phyloP scores from a whole-genome alignment of 2,329 filamentous ascomycete species.

The Ophiostoma novo-ulmi region DNA sequence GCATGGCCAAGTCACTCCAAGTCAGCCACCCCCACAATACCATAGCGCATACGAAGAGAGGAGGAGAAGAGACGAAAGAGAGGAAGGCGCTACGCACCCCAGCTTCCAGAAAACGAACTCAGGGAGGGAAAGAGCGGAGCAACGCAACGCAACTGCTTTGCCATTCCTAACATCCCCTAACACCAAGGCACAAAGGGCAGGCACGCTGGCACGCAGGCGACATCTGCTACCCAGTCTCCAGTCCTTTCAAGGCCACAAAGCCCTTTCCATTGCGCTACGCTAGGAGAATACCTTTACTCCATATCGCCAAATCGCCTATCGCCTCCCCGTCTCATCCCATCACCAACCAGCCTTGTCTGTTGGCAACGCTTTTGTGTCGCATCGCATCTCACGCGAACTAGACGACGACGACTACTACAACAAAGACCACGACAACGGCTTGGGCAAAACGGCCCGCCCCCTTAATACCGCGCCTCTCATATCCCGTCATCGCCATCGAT shows the following conservation, averaged over 20 bases:
- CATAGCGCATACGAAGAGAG: too few relatives aligned
- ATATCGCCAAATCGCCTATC: not conserved
- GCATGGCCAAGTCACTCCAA: not conserved
- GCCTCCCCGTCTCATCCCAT: not conserved
- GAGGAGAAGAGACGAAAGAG: not conserved
- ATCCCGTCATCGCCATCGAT: not conserved
- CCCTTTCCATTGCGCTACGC: not conserved
- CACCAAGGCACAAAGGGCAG: slow-evolving; percentile 2
- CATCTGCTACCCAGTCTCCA: slow-evolving; percentile 4
- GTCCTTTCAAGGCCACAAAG: not conserved
- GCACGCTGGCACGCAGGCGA: not conserved
- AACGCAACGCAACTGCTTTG: not conserved
- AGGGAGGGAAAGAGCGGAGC: slow-evolving; percentile 6
- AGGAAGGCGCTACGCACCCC: slow-evolving; percentile 8
- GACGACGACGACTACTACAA: not conserved
- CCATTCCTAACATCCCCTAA: not conserved
- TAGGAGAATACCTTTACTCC: not conserved
- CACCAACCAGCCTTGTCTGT: not conserved
- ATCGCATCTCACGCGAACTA: not conserved
- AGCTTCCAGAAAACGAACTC: not conserved
- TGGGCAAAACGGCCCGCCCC: not conserved
- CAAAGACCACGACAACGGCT: not conserved
- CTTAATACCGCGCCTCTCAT: not conserved
- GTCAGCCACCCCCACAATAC: not conserved
- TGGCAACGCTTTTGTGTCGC: not conserved